These are phyloP conservation scores for Apiotrichum porosum DNA, from an alignment of 1,284 basidiomycete genomes.

Conservation along the genomic window DNA sequence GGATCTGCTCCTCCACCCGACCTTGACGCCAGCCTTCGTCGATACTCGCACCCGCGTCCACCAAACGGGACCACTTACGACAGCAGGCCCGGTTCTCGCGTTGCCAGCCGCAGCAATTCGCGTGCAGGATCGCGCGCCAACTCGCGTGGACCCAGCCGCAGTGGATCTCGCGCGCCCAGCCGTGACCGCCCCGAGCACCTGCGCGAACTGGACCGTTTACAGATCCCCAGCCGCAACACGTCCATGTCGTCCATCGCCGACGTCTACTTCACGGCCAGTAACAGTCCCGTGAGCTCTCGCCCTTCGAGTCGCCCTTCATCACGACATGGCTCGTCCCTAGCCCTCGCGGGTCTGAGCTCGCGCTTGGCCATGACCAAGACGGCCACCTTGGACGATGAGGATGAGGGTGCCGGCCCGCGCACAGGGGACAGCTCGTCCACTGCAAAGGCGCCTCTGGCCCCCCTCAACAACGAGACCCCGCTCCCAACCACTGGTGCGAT, in stretches of 20 bases:
- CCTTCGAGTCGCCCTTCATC: conserved; percentile 6
- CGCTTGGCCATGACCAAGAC: conserved; percentile 20
- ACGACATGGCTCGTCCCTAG: conserved; percentile 4
- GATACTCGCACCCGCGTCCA: conserved; percentile 22
- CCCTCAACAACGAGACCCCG: too few relatives aligned
- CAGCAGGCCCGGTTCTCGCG: conserved; percentile 10
- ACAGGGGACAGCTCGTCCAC: too few relatives aligned
- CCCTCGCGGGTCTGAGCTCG: conserved; percentile 3
- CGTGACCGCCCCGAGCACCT: conserved; percentile 2
- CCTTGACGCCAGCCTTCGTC: conserved; percentile 26
- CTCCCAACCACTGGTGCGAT: too few relatives aligned
- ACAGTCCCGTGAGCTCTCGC: conserved; percentile 10
- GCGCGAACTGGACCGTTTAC: not conserved
- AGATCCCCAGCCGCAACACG: conserved; percentile 7
- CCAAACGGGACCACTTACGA: not conserved
- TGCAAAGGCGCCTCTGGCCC: too few relatives aligned
- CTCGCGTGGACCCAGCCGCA: conserved; percentile 2
- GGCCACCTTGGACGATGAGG: not conserved
- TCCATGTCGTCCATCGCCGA: conserved; percentile 42
- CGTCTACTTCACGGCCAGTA: conserved; percentile 40
- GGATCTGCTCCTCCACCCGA: conserved; percentile 20
- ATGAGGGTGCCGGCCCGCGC: not conserved
- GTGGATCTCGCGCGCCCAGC: not conserved
- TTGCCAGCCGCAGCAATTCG: conserved; percentile 1
- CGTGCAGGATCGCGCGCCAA: conserved; percentile 7